Evolutionary conservation across 371 early-diverging fungal species (phyloP).

Genomic region (Vittaforma corneae): DNA sequence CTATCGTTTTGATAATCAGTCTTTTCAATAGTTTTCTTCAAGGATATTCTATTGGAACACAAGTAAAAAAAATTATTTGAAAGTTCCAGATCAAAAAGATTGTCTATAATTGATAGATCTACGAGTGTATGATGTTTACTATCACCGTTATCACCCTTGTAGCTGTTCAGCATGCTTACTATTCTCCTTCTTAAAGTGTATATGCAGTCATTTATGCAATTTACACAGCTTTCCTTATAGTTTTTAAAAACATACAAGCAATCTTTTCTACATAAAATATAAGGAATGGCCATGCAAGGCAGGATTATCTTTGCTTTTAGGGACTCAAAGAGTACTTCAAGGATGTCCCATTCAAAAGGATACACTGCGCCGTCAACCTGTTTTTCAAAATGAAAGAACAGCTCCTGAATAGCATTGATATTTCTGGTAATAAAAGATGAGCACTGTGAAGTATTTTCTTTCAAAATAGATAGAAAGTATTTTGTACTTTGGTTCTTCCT

Average conservation of each 20-base stretch:
- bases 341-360: neutral
- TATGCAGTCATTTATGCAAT: neutral
- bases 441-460: neutral
- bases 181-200: neutral
- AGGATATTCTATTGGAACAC: neutral
- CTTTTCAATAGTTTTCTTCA: neutral
- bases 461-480: neutral
- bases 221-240: neutral
- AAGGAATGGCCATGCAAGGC: neutral
- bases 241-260: constrained; percentile 1
- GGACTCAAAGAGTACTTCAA: neutral
- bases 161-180: too few species aligned
- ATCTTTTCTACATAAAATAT: neutral
- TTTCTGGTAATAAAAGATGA: neutral
- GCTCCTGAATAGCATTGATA: neutral
- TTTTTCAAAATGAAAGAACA: neutral
- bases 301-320: constrained; percentile 1
- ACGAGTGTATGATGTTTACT: neutral
- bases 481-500: neutral
- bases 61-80: neutral
- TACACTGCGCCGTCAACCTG: neutral
- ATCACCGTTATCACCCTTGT: neutral
- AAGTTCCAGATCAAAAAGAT: too few species aligned
- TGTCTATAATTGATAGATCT: neutral
- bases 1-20: too few species aligned